Evolutionary conservation across 2,329 filamentous ascomycete species (phyloP).

Genomic region (Paecilomyces sp.): DNA sequence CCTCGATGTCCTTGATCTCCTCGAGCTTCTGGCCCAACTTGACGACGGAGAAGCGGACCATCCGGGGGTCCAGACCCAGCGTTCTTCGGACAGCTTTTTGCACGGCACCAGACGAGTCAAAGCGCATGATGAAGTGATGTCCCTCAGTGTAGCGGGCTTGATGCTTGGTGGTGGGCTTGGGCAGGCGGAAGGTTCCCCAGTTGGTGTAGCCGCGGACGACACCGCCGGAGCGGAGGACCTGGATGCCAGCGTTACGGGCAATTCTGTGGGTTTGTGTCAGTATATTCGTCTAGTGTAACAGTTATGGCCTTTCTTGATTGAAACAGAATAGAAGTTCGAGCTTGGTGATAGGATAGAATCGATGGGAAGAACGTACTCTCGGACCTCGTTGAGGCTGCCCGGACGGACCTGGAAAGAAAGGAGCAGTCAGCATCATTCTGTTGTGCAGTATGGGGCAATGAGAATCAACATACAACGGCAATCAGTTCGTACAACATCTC

Average conservation of each 20-base stretch:
- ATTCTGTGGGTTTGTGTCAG: constrained; percentile 52
- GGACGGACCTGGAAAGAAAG: constrained; percentile 66
- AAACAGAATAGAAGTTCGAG: not conserved
- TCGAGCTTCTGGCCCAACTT: constrained; percentile 68
- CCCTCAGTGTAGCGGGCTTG: constrained; percentile 77
- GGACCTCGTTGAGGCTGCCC: constrained; percentile 82
- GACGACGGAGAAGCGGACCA: constrained; percentile 81
- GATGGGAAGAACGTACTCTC: constrained; percentile 63
- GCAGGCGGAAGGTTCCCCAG: constrained; percentile 89
- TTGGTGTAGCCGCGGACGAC: constrained; percentile 89
- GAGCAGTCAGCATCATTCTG: constrained; percentile 7
- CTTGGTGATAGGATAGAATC: not conserved
- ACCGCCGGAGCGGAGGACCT: constrained; percentile 75
- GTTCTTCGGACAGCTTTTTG: constrained; percentile 70
- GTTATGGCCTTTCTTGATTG: not conserved
- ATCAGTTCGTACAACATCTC: constrained; percentile 96
- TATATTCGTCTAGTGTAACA: not conserved
- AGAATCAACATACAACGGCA: constrained; percentile 65
- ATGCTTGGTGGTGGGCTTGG: constrained; percentile 69
- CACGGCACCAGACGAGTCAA: constrained; percentile 68
- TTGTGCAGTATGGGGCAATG: not conserved
- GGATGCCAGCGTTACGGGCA: constrained; percentile 72
- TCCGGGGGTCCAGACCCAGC: constrained; percentile 76
- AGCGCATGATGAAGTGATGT: constrained; percentile 98
- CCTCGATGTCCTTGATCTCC: constrained; percentile 52